Evolutionary conservation across 371 early-diverging fungal species (phyloP).

Genomic region (Rhizopus delemar): DNA sequence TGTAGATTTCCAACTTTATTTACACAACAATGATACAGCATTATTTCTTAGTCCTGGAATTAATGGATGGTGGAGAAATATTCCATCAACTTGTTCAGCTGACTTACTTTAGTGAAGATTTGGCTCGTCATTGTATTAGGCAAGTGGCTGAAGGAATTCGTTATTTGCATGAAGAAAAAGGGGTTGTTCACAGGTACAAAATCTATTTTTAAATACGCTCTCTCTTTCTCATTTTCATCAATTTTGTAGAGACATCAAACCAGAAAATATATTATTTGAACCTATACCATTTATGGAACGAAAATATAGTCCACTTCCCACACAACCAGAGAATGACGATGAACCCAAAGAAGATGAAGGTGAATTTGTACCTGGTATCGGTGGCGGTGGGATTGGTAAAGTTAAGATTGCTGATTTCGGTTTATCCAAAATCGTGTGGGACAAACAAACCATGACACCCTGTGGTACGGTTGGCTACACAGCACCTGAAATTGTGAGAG

Average conservation of each 20-base stretch:
- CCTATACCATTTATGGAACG: conserved; percentile 66
- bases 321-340: conserved; percentile 42
- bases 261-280: conserved; percentile 91
- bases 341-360: conserved; percentile 75
- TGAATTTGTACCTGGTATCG: conserved; percentile 68
- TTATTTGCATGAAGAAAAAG: conserved; percentile 85
- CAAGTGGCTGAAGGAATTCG: conserved; percentile 90
- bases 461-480: conserved; percentile 93
- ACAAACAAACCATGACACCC: conserved; percentile 82
- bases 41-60: conserved; percentile 83
- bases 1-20: not conserved
- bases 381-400: conserved; percentile 80
- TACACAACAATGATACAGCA: conserved; percentile 22
- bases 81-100: conserved; percentile 82
- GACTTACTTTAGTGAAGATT: conserved; percentile 78
- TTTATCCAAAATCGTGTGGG: conserved; percentile 80
- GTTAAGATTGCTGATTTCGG: conserved; percentile 90
- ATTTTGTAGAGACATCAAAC: conserved; percentile 83
- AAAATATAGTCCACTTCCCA: conserved; percentile 34
- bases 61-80: conserved; percentile 84
- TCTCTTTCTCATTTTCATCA: not conserved
- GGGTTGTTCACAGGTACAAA: conserved; percentile 80
- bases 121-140: conserved; percentile 77
- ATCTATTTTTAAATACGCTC: not conserved
- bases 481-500: conserved; percentile 87